Percentiles rank a stretch among this genome's conserved stretches.
Conservation (phyloP, 164 flowering plant genomes). For the Vitis rotundifolia region DNA sequence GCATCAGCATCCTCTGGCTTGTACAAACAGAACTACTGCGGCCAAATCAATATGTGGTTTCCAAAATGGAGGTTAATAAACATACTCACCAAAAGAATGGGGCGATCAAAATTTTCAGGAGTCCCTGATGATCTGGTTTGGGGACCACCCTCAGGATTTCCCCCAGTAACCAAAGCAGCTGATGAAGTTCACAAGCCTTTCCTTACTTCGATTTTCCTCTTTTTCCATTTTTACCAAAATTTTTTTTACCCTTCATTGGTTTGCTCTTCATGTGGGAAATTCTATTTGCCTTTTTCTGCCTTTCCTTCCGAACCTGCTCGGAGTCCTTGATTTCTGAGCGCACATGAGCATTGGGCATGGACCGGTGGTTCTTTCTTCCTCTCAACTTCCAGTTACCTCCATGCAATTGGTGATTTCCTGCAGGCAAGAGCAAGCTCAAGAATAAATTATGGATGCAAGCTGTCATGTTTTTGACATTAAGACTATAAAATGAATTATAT, state of each 20-base stretch:
- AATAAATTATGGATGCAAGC: neutral
- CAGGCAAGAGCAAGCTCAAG: neutral
- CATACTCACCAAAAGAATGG: no score
- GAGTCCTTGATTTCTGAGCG: constrained; percentile 75
- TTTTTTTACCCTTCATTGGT: constrained; percentile 43
- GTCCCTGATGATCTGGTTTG: no score
- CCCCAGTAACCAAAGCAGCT: no score
- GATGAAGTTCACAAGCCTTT: neutral
- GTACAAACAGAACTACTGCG: no score
- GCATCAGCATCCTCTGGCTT: no score
- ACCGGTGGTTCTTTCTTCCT: constrained; percentile 41
- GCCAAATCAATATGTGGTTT: no score
- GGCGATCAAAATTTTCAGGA: no score
- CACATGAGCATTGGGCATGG: constrained; percentile 75
- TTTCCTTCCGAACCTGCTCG: constrained; percentile 79
- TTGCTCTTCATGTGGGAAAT: constrained; percentile 55
- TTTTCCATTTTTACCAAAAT: constrained; percentile 44
- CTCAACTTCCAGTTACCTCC: constrained; percentile 38
- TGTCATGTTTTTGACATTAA: neutral
- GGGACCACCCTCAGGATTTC: no score
- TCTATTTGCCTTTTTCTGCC: constrained; percentile 66
- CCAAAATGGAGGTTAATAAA: no score
- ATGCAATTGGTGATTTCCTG: constrained; percentile 35
- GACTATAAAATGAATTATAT: neutral
- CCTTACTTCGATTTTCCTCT: constrained; percentile 27